Evolutionary conservation across 2,329 filamentous ascomycete genomes (phyloP).

Genomic region (Fusarium virguliforme): DNA sequence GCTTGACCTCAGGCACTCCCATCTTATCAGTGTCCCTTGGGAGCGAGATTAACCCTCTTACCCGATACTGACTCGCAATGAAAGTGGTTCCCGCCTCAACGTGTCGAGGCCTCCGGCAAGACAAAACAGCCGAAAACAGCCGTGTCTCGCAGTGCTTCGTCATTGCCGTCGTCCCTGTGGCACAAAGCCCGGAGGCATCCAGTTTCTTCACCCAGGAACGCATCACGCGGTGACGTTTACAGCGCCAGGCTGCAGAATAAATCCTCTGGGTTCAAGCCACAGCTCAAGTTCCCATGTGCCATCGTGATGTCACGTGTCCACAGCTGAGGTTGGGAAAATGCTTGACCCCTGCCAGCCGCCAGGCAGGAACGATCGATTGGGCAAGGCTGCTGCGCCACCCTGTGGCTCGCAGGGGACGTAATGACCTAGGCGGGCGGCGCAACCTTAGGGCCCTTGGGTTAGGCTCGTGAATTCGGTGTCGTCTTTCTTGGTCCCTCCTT

Average conservation of each 20-base stretch:
- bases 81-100: constrained; percentile 7
- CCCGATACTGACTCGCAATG: constrained; percentile 5
- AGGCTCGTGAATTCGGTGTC: constrained; percentile 55
- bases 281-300: background rate
- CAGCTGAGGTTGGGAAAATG: background rate
- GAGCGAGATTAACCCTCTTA: background rate
- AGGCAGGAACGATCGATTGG: constrained; percentile 2
- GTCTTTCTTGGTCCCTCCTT: constrained; percentile 54
- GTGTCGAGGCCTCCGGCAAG: constrained; percentile 17
- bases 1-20: background rate
- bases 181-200: constrained; percentile 34
- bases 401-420: constrained; percentile 48
- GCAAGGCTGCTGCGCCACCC: constrained; percentile 44
- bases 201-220: constrained; percentile 22
- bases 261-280: constrained; percentile 39
- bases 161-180: constrained; percentile 8
- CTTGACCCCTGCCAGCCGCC: constrained; percentile 1
- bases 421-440: constrained; percentile 41
- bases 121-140: constrained; percentile 19
- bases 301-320: constrained; percentile 38
- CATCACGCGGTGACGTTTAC: constrained; percentile 48
- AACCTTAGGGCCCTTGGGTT: constrained; percentile 51
- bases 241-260: constrained; percentile 45
- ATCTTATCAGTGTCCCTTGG: background rate
- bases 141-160: constrained; percentile 14